Evolutionary conservation across 1,284 basidiomycete species (phyloP).

Genomic region (Hemileccinum hortonii): DNA sequence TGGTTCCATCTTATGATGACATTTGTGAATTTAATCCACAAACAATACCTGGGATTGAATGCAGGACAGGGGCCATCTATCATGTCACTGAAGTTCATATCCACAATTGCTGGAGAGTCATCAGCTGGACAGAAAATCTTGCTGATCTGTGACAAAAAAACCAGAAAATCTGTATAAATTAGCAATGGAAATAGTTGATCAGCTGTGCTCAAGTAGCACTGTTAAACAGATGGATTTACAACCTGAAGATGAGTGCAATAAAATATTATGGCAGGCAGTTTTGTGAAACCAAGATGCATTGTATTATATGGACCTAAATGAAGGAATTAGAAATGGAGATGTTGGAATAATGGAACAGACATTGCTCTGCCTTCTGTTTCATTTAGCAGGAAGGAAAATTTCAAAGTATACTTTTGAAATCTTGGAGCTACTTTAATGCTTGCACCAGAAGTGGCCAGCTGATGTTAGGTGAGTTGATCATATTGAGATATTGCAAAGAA

Average conservation of each 20-base stretch:
- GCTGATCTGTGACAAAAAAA: no score
- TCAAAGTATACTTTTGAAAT: constrained; percentile 6
- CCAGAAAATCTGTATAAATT: no score
- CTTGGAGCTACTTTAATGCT: constrained; percentile 4
- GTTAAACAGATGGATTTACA: no score
- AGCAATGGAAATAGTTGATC: background rate
- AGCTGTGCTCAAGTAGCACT: constrained; percentile 1
- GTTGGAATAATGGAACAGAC: constrained; percentile 6
- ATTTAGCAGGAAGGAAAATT: constrained; percentile 1
- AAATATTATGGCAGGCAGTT: no score
- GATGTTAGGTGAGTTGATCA: background rate
- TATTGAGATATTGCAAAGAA: no score
- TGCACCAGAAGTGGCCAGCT: constrained; percentile 3
- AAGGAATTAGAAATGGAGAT: constrained; percentile 1
- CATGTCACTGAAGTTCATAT: no score
- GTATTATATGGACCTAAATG: no score
- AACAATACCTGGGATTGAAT: constrained; percentile 24
- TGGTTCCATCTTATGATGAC: constrained; percentile 25
- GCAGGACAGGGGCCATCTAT: no score
- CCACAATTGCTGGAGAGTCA: no score
- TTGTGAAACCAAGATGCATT: no score
- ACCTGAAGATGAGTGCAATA: no score
- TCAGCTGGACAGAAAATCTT: no score
- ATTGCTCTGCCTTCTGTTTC: constrained; percentile 2
- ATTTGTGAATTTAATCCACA: constrained; percentile 18